Evolutionary conservation across 768 basidiomycete genomes (phyloP).

Genomic region (Boletus vinaceobasis): DNA sequence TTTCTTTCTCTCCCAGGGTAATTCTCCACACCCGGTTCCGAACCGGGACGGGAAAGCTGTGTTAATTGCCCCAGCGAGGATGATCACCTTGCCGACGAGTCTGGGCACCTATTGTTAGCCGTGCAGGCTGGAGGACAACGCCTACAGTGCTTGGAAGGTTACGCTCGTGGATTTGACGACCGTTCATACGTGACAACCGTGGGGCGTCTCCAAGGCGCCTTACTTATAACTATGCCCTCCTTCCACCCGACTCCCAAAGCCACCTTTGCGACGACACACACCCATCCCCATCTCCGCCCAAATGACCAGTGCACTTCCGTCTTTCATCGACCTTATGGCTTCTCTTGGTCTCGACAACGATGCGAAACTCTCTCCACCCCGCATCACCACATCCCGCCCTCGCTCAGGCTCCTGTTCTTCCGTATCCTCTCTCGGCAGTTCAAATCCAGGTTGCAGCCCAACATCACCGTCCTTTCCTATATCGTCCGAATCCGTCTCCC

Average conservation of each 20-base stretch:
- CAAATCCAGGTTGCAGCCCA: conserved; percentile 30
- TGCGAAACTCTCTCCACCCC: conserved; percentile 31
- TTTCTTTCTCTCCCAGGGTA: background rate
- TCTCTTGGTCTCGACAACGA: conserved; percentile 69
- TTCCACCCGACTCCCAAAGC: conserved; percentile 16
- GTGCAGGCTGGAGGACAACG: conserved; percentile 22
- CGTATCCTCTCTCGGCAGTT: conserved; percentile 41
- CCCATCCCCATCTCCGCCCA: conserved; percentile 31
- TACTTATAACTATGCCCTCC: conserved; percentile 29
- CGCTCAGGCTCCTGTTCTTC: conserved; percentile 46
- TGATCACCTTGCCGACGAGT: conserved; percentile 64
- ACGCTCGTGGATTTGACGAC: conserved; percentile 30
- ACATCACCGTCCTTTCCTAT: conserved; percentile 37
- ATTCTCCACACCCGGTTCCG: conserved; percentile 14
- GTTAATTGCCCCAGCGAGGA: conserved; percentile 13
- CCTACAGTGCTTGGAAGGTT: conserved; percentile 19
- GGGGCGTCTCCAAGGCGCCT: conserved; percentile 35
- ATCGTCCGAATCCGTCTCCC: conserved; percentile 21
- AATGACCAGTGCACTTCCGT: conserved; percentile 71
- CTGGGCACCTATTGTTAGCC: conserved; percentile 44
- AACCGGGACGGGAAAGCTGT: conserved; percentile 19
- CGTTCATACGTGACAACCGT: conserved; percentile 35
- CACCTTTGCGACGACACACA: conserved; percentile 16
- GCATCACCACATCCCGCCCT: conserved; percentile 24
- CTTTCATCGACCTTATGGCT: conserved; percentile 85